phyloP scores from a whole-genome alignment of 306 rosid genomes.

The Castanospermum australe region DNA sequence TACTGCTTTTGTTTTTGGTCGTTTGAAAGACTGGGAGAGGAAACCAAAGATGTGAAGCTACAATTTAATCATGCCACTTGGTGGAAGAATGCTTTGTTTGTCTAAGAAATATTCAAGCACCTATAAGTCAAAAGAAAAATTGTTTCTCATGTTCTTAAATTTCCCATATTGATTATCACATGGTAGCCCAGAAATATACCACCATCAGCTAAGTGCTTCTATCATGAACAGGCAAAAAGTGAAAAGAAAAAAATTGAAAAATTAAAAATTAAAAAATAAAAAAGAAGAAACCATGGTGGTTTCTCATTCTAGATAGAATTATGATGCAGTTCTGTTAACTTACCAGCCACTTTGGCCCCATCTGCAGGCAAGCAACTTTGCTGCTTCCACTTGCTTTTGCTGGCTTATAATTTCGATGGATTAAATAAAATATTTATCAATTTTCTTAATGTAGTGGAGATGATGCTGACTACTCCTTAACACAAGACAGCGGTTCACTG shows the following conservation, averaged over 20 bases:
- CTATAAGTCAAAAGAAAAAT: not conserved
- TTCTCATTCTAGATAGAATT: not conserved
- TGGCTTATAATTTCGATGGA: not conserved
- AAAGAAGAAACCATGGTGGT: not conserved
- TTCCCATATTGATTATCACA: not conserved
- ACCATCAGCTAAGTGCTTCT: not conserved
- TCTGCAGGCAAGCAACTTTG: not conserved
- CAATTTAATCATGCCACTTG: not conserved
- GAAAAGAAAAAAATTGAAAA: no score
- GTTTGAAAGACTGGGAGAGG: not conserved
- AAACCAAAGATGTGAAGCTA: no score
- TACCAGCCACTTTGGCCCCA: constrained; percentile 1
- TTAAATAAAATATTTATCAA: not conserved
- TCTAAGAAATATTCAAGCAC: not conserved
- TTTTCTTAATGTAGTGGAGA: not conserved
- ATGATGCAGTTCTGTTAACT: not conserved
- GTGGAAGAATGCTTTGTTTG: not conserved
- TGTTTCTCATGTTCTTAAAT: not conserved
- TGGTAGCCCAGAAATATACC: not conserved
- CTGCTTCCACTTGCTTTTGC: constrained; percentile 1
- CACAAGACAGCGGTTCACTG: not conserved
- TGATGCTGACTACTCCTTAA: not conserved
- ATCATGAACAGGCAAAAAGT: not conserved
- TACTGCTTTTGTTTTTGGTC: not conserved
- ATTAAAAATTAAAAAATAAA: not conserved